Base-by-base conservation (phyloP, 2,329 filamentous ascomycete genomes). In the Ophiocordyceps camponoti-saundersi region DNA sequence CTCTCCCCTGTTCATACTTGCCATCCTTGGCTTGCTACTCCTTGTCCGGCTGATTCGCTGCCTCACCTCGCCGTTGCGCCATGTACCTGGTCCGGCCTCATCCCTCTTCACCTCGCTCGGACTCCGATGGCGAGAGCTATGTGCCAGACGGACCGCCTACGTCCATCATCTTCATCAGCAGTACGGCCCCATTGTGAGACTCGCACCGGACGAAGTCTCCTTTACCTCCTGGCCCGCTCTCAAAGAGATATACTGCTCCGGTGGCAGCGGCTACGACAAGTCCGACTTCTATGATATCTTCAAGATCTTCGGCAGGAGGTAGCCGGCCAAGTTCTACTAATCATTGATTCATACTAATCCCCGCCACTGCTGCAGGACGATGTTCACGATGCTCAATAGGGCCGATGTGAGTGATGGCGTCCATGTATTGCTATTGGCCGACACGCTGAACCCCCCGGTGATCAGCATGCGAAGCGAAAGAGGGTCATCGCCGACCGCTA, bases 401-500 rank as follows among this genome's bases (percentile, higher is more conserved):
- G 65, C 67, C 6, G 67, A 71, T 52, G 72, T 73, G 53, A 59
- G 69, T 57, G 7, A 46, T 42, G 16, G 12, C 16, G 0, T 16
- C 8, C 2, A 3, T 6, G n/a, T 11, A 2, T 26, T 32, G 15
- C 16, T 12, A 12, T 13, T 16, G 10, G 26, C 21, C 36, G 21
- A 44, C 15, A 4, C 13, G 11, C 32, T 23, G 13, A 44, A n/a
- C n/a, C 23, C 18, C 16, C 29, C 6, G 23, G n/a, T 5, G n/a
- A 29, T 20, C 45, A 81, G 73, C 80, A 85, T 55, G 75, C 73
- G 29, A 73, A 71, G 51, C 70, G 77, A 49, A 82, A 79, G 56
- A 69, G 78, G 26, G 64, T 80, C 44, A 66, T 84, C 42, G 79
- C 79, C 1, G 77, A 82, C 55, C 69, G 78, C 29, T 85, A 85